Evolutionary conservation across 2,329 filamentous ascomycete genomes (phyloP).

Genomic region (Thermothelomyces thermophilus): DNA sequence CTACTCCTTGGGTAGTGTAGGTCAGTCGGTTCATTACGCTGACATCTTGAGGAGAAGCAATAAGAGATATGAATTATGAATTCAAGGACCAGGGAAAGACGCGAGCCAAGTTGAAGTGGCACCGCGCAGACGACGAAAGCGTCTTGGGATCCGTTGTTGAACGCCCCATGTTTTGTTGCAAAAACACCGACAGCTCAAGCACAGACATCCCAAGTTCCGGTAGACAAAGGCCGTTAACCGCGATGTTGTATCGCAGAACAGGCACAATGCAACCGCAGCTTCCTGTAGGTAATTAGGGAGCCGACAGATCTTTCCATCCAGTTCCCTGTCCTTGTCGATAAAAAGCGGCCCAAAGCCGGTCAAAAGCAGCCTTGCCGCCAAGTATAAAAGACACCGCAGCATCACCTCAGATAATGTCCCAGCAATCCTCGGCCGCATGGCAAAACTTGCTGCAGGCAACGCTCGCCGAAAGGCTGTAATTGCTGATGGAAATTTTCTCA

Average conservation of each 20-base stretch:
- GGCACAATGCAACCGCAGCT: constrained; percentile 30
- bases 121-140: constrained; percentile 50
- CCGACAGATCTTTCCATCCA: constrained; percentile 26
- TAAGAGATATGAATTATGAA: constrained; percentile 23
- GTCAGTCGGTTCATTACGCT: constrained; percentile 3
- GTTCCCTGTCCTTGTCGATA: constrained; percentile 18
- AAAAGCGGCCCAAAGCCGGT: no score
- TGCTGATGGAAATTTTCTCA: constrained; percentile 97
- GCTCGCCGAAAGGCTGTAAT: constrained; percentile 93
- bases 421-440: constrained; percentile 93
- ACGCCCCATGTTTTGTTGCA: constrained; percentile 77
- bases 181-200: constrained; percentile 72
- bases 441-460: constrained; percentile 99
- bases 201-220: constrained; percentile 56
- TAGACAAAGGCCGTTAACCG: constrained; percentile 41
- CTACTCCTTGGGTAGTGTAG: neutral
- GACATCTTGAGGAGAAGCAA: constrained; percentile 21
- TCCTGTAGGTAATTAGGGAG: constrained; percentile 17
- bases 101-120: constrained; percentile 61
- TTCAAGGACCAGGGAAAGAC: constrained; percentile 33
- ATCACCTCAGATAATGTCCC: constrained; percentile 74
- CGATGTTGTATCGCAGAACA: constrained; percentile 68
- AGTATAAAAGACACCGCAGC: neutral
- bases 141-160: constrained; percentile 68
- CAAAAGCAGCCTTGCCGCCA: neutral